Conservation (phyloP, 106 monocot genomes). For the Dendrobium catenatum region DNA sequence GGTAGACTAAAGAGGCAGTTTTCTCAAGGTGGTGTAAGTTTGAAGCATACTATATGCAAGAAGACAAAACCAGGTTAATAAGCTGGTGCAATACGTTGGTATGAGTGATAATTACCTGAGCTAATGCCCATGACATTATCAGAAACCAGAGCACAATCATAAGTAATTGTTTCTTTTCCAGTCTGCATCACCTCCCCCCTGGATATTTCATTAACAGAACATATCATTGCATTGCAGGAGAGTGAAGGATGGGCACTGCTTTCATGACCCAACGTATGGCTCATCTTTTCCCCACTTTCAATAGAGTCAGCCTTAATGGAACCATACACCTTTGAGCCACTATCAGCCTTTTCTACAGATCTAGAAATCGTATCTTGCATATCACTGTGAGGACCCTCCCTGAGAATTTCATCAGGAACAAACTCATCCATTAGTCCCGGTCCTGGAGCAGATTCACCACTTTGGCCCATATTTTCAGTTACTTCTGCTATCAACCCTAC, state of each 20-base stretch:
- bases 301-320: constrained; percentile 83
- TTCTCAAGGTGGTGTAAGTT: background rate
- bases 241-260: constrained; percentile 71
- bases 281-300: constrained; percentile 82
- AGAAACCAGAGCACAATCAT: constrained; percentile 33
- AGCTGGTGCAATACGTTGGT: background rate
- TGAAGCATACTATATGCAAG: background rate
- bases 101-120: constrained; percentile 27
- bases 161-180: constrained; percentile 34
- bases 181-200: constrained; percentile 81
- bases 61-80: background rate
- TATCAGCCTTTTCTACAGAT: constrained; percentile 70
- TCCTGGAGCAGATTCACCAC: constrained; percentile 80
- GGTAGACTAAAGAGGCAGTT: background rate
- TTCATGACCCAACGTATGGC: constrained; percentile 38
- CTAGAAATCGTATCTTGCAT: constrained; percentile 93
- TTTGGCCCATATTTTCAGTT: constrained; percentile 83
- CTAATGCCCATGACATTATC: constrained; percentile 49
- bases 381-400: constrained; percentile 81
- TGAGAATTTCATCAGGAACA: constrained; percentile 60
- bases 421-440: constrained; percentile 88
- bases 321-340: constrained; percentile 88
- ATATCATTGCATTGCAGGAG: constrained; percentile 92
- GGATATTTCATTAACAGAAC: constrained; percentile 54
- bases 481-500: constrained; percentile 77